phyloP scores from a whole-genome alignment of 169 alveolate species.

The Perkinsus marinus region DNA sequence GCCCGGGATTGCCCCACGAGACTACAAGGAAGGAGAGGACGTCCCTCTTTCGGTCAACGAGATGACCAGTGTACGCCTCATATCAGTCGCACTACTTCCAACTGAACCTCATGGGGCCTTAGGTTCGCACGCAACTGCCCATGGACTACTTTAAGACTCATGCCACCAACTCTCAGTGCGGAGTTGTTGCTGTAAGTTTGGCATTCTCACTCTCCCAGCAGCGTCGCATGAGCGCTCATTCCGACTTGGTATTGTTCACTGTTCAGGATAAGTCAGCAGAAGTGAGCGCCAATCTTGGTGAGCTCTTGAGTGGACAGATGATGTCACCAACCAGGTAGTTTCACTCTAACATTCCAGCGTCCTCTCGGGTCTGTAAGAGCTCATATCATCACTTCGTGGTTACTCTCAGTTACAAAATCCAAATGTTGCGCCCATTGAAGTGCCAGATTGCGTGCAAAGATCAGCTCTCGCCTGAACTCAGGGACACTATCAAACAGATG shows the following conservation, averaged over 20 bases:
- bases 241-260: background rate
- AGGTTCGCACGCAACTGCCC: background rate
- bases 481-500: background rate
- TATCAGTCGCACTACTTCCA: background rate
- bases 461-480: background rate
- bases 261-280: background rate
- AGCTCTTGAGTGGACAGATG: background rate
- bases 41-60: background rate
- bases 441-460: background rate
- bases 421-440: background rate
- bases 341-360: too few relatives aligned
- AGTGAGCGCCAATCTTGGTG: background rate
- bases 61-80: background rate
- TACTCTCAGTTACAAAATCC: background rate
- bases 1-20: background rate
- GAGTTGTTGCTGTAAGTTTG: background rate
- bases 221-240: background rate
- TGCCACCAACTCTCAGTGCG: background rate
- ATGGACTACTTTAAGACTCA: background rate
- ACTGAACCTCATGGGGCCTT: background rate
- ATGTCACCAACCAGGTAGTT: background rate
- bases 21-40: background rate
- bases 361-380: too few relatives aligned
- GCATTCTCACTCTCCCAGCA: too few relatives aligned
- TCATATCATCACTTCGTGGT: too few relatives aligned